Evolutionary conservation across 2,329 filamentous ascomycete species (phyloP).

Genomic region (Fonsecaea nubica): DNA sequence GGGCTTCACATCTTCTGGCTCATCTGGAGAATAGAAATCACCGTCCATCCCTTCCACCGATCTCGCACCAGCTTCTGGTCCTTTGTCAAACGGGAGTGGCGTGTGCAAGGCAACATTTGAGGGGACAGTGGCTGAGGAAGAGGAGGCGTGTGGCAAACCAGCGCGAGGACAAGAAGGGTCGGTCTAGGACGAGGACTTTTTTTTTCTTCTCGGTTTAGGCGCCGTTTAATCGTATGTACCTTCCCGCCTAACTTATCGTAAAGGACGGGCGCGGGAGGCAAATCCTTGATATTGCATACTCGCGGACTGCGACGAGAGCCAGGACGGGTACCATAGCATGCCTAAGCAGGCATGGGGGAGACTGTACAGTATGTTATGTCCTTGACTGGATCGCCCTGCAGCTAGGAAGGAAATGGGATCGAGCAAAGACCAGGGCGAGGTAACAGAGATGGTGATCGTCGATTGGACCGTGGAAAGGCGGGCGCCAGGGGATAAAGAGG

Average conservation of each 20-base stretch:
- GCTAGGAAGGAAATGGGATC: conserved; percentile 23
- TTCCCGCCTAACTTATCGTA: conserved; percentile 16
- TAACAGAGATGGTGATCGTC: conserved; percentile 9
- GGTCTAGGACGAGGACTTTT: conserved; percentile 24
- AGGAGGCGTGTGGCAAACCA: conserved; percentile 24
- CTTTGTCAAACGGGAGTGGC: conserved; percentile 21
- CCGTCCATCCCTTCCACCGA: conserved; percentile 32
- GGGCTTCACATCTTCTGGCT: conserved; percentile 29
- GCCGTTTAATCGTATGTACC: conserved; percentile 10
- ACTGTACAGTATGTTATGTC: conserved; percentile 19
- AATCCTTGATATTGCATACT: conserved; percentile 31
- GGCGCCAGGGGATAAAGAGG: conserved; percentile 17
- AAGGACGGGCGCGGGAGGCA: conserved; percentile 18
- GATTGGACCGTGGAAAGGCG: conserved; percentile 9
- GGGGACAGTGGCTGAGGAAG: conserved; percentile 12
- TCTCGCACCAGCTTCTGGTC: conserved; percentile 29
- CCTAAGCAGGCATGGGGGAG: conserved; percentile 30
- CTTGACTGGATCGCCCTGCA: conserved; percentile 12
- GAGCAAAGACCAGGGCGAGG: conserved; percentile 19
- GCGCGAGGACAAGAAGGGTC: conserved; percentile 5
- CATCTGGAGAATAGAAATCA: conserved; percentile 13
- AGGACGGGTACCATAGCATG: conserved; percentile 28
- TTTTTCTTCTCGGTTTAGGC: background rate
- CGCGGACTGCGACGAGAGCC: conserved; percentile 27
- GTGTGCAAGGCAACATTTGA: conserved; percentile 33